phyloP scores from a whole-genome alignment of 495 filamentous ascomycete species.

The Recurvomyces mirabilis region DNA sequence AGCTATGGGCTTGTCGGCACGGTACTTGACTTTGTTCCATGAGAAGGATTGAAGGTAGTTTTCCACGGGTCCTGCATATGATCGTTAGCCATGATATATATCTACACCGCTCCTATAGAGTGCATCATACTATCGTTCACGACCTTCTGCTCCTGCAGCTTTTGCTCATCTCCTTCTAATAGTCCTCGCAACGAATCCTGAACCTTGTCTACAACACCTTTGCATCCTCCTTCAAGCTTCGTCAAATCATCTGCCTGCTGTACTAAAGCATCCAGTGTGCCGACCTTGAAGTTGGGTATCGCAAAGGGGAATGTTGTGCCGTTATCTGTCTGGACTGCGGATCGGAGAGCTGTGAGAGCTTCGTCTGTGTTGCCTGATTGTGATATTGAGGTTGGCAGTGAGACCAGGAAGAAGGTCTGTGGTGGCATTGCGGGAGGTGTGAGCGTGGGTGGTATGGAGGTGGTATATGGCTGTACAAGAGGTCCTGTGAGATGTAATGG shows the following conservation, averaged over 20 bases:
- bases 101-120: too few relatives aligned
- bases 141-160: conserved; percentile 74
- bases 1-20: conserved; percentile 74
- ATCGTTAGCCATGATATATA: too few relatives aligned
- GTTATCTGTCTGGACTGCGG: conserved; percentile 62
- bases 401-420: conserved; percentile 45
- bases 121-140: conserved; percentile 72
- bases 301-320: conserved; percentile 66
- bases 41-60: conserved; percentile 79
- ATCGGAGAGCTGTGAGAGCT: conserved; percentile 57
- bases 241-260: conserved; percentile 91
- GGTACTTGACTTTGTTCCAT: conserved; percentile 97
- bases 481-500: background rate
- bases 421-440: conserved; percentile 38
- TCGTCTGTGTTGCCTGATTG: conserved; percentile 66
- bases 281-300: conserved; percentile 94
- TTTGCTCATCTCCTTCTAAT: conserved; percentile 71
- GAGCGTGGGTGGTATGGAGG: too few relatives aligned
- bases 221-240: conserved; percentile 71
- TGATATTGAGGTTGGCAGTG: conserved; percentile 62
- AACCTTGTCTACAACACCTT: conserved; percentile 77
- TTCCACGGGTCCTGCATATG: conserved; percentile 61
- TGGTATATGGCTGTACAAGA: too few relatives aligned
- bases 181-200: conserved; percentile 71
- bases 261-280: conserved; percentile 88